Conservation (phyloP, 345 rosid genomes). For the Zanthoxylum bungeanum region DNA sequence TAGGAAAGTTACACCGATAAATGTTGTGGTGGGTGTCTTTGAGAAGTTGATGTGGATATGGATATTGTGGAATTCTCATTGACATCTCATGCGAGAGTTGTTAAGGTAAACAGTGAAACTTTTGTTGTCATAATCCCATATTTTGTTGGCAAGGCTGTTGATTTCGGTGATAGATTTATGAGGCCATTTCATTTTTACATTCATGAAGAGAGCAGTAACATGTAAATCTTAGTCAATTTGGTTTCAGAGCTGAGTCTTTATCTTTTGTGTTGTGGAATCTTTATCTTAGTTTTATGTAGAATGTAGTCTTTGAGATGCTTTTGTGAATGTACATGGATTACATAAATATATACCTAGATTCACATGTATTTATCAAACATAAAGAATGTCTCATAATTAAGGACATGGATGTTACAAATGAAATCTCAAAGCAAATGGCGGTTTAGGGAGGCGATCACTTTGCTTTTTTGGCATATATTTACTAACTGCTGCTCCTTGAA, state of each 20-base stretch:
- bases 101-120: not conserved
- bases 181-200: slow-evolving; percentile 27
- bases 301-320: slow-evolving; percentile 26
- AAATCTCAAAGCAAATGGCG: not conserved
- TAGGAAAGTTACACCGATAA: not conserved
- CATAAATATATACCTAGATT: slow-evolving; percentile 26
- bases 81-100: not conserved
- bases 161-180: slow-evolving; percentile 15
- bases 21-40: not conserved
- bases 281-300: slow-evolving; percentile 15
- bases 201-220: slow-evolving; percentile 28
- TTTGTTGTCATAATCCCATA: not conserved
- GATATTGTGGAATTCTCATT: not conserved
- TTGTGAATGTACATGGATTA: slow-evolving; percentile 36
- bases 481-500: not conserved
- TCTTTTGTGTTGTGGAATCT: slow-evolving; percentile 15
- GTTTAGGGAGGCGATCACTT: not conserved
- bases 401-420: not conserved
- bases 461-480: not conserved
- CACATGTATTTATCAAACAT: slow-evolving; percentile 17
- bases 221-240: slow-evolving; percentile 35
- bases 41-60: not conserved
- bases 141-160: slow-evolving; percentile 21
- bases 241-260: slow-evolving; percentile 17
- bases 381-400: no score